These are phyloP conservation scores for Moesziomyces parantarcticus DNA, from an alignment of 1,284 basidiomycete genomes.

Conservation along the genomic window DNA sequence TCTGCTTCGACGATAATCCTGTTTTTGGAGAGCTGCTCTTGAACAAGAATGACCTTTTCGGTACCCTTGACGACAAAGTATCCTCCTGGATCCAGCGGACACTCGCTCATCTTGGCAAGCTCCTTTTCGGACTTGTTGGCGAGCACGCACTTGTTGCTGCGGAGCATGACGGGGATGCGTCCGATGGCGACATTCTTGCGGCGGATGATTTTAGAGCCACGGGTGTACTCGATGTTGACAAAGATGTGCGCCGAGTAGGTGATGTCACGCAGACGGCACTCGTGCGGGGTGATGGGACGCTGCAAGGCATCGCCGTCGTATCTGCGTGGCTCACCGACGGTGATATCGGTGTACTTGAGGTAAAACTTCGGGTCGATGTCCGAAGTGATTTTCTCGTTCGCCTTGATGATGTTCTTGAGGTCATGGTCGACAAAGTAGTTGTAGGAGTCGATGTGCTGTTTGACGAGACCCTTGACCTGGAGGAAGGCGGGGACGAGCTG, in stretches of 20 bases:
- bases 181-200: slow-evolving; percentile 88
- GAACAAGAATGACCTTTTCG: slow-evolving; percentile 98
- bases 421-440: slow-evolving; percentile 96
- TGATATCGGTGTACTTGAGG: slow-evolving; percentile 96
- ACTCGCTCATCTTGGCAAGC: slow-evolving; percentile 93
- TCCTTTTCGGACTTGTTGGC: slow-evolving; percentile 81
- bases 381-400: slow-evolving; percentile 72
- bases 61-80: slow-evolving; percentile 99
- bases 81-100: slow-evolving; percentile 96
- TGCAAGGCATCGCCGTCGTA: slow-evolving; percentile 80
- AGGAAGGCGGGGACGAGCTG: slow-evolving; percentile 66
- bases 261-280: slow-evolving; percentile 94
- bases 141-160: slow-evolving; percentile 87
- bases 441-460: slow-evolving; percentile 99
- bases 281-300: slow-evolving; percentile 91
- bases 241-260: slow-evolving; percentile 94
- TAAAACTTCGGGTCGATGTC: slow-evolving; percentile 98
- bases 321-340: slow-evolving; percentile 79
- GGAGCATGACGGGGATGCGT: slow-evolving; percentile 93
- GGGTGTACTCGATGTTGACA: slow-evolving; percentile 94
- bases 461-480: slow-evolving; percentile 70
- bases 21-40: slow-evolving; percentile 99
- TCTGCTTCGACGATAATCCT: slow-evolving; percentile 91
- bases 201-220: slow-evolving; percentile 88
- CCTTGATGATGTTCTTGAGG: slow-evolving; percentile 80